These are phyloP conservation scores for Pseudonitzschia multistriata DNA, from an alignment of 108 stramenopile genomes.

Conservation along the genomic window DNA sequence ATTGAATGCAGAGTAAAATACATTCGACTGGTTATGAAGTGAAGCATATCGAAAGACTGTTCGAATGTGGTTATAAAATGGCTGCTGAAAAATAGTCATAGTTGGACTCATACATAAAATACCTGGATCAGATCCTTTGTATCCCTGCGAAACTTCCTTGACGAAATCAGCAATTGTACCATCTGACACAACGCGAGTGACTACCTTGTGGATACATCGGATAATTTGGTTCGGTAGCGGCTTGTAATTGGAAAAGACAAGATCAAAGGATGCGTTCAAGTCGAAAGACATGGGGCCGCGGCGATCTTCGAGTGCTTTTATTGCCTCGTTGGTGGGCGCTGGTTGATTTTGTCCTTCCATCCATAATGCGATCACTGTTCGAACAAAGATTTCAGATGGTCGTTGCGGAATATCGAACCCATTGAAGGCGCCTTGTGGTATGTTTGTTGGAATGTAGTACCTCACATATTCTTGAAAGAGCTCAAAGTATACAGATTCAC, in stretches of 20 bases:
- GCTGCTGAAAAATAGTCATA: conserved; percentile 57
- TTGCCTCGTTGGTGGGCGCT: conserved; percentile 18
- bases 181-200: conserved; percentile 26
- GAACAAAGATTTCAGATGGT: conserved; percentile 70
- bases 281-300: conserved; percentile 21
- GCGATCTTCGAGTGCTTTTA: conserved; percentile 23
- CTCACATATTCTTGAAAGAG: conserved; percentile 53
- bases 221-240: conserved; percentile 51
- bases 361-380: conserved; percentile 74
- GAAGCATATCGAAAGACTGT: conserved; percentile 68
- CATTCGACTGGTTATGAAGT: conserved; percentile 56
- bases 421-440: conserved; percentile 15
- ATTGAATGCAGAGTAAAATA: conserved; percentile 74
- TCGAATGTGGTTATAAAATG: conserved; percentile 71
- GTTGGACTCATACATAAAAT: conserved; percentile 61
- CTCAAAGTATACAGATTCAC: conserved; percentile 62
- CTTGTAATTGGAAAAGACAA: conserved; percentile 37
- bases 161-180: conserved; percentile 20
- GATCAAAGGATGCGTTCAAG: conserved; percentile 53
- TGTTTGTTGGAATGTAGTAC: conserved; percentile 51
- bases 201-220: conserved; percentile 41
- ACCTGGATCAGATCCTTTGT: conserved; percentile 16
- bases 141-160: conserved; percentile 18
- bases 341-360: conserved; percentile 47
- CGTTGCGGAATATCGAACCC: conserved; percentile 19